Conservation (phyloP, 306 rosid species). For the Pachyrhizus erosus region DNA sequence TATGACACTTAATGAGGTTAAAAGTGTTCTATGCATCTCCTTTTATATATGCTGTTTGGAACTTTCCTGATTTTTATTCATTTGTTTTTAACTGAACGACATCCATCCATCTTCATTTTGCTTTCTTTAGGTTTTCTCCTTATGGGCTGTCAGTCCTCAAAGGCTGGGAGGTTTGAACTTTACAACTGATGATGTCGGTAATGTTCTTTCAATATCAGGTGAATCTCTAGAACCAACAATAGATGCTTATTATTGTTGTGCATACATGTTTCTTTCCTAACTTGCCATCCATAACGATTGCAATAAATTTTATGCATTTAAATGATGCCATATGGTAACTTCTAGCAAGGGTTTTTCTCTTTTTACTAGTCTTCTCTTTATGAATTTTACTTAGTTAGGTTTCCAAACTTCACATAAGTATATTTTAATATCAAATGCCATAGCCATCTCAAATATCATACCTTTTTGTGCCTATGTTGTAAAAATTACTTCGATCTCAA, state of each 20-base stretch:
- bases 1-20: constrained; percentile 40
- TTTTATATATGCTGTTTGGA: not conserved
- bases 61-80: not conserved
- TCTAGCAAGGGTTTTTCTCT: not conserved
- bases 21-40: not conserved
- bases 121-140: constrained; percentile 71
- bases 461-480: not conserved
- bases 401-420: not conserved
- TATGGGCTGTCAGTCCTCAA: constrained; percentile 81
- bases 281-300: not conserved
- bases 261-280: constrained; percentile 5
- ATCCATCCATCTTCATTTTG: not conserved
- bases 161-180: constrained; percentile 71
- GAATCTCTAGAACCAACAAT: not conserved
- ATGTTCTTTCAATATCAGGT: constrained; percentile 80
- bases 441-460: not conserved
- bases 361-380: not conserved
- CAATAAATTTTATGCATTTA: not conserved
- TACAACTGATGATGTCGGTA: constrained; percentile 69
- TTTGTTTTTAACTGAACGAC: not conserved
- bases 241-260: not conserved
- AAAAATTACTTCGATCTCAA: constrained; percentile 9
- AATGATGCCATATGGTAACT: not conserved
- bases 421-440: not conserved
- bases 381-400: not conserved